Conservation (phyloP, 345 rosid genomes). For the Linum lewisii region DNA sequence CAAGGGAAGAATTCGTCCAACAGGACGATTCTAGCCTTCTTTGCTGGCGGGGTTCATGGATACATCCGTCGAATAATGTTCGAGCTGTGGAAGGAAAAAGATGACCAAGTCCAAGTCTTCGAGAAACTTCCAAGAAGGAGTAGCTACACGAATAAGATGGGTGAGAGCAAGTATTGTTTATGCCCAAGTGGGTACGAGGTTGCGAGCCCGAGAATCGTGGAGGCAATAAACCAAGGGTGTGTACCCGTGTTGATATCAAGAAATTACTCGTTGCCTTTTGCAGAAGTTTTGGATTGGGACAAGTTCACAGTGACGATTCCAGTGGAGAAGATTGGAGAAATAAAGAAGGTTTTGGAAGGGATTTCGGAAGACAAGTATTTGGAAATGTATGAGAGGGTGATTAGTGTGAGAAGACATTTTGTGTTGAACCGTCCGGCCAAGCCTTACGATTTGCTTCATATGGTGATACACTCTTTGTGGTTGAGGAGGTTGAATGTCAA, state of each 20-base stretch:
- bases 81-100: slow-evolving; percentile 29
- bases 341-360: slow-evolving; percentile 23
- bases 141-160: slow-evolving; percentile 26
- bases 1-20: slow-evolving; percentile 3
- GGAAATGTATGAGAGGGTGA: slow-evolving; percentile 23
- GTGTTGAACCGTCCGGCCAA: slow-evolving; percentile 31
- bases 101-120: slow-evolving; percentile 20
- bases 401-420: slow-evolving; percentile 34
- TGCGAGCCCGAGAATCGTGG: slow-evolving; percentile 39
- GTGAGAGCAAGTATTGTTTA: slow-evolving; percentile 29
- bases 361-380: slow-evolving; percentile 22
- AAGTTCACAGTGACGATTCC: slow-evolving; percentile 30
- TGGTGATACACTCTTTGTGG: slow-evolving; percentile 47
- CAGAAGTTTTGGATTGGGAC: slow-evolving; percentile 37
- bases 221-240: slow-evolving; percentile 31
- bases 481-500: slow-evolving; percentile 34
- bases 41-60: slow-evolving; percentile 39
- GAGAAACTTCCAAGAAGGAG: slow-evolving; percentile 26
- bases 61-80: slow-evolving; percentile 23
- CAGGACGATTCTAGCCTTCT: slow-evolving; percentile 35
- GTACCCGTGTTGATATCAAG: slow-evolving; percentile 37
- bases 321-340: slow-evolving; percentile 23
- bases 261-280: slow-evolving; percentile 31
- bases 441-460: slow-evolving; percentile 33
- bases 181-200: slow-evolving; percentile 48